Base-by-base conservation (phyloP, 768 basidiomycete species). In the Tricholoma flavovirens region DNA sequence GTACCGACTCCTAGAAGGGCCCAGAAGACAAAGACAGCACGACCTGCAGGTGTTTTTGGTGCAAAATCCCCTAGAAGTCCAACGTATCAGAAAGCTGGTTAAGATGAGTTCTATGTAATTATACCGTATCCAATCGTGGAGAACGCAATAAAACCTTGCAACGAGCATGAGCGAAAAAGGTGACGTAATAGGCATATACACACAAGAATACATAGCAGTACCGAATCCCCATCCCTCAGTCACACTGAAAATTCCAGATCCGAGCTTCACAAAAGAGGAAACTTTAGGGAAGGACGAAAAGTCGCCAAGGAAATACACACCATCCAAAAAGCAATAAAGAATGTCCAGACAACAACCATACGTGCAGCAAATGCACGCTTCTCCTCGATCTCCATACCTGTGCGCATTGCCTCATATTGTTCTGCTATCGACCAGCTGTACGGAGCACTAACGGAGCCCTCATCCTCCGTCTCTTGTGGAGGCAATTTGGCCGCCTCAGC, bases 281-380 rank as follows among this genome's bases (percentile, higher is more conserved):
- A n/a, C n/a, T 26, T 42, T 29, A 29, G 56, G 24, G 22, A 30
- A 49, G 15, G 51, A 26, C 50, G 21, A 11, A 9, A 15, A 6
- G 5, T 1, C 21, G 1, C 7, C 45, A 29, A 48, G 45, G 26
- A 42, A 14, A 24, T 4, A 67, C 78, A 57, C 57, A 88, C 85
- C 62, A 82, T 73, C 91, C 91, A 93, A 72, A 93, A 93, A n/a
- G 78, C 60, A 19, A 90, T 64, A 70, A 93, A 92, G 29, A 87
- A 60, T 0, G 66, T 49, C 73, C 82, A 81, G 0, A 85, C 83
- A 17, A 88, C 69, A 1, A 63, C 53, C 45, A 87, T 75, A 62
- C 90, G 83, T 6, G 75, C 69, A 38, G 73, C 73, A 59, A 85
- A 82, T 33, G 86, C 84, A 57, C 74, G 78, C 54, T 71, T 75